Base-by-base conservation (phyloP, 1,284 basidiomycete species). In the Xerocomus minutiporus region DNA sequence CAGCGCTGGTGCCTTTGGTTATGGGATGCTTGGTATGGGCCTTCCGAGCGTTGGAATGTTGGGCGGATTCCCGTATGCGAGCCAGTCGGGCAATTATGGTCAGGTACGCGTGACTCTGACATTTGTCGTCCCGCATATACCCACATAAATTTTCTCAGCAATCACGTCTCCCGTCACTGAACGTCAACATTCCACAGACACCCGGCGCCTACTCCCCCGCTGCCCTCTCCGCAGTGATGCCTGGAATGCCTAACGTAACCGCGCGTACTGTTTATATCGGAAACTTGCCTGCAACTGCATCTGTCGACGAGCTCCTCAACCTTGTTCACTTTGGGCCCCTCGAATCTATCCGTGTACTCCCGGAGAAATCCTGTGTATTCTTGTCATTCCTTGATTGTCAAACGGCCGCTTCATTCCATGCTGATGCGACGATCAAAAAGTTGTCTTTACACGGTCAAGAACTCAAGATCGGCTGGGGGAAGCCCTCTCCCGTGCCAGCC, bases 271-370 rank as follows among this genome's bases (percentile, higher is more conserved):
- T 99, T 46, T 99, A 98, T 71, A 88, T 99, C 54, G 97, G 96
- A 60, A 97, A 97, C 72, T 81, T 99, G 40, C 96, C 96, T 13
- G 79, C 90, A n/a, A 93, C 93, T 23, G 95, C 96, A 0, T 95
- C 93, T 6, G 94, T 97, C 53, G 95, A 98, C 68, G 96, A 99
- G 71, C 83, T 99, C 26, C 87, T 98, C 65, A 97, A 94, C 71
- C 87, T 97, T 57, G 96, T 99, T 59, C 93, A 97, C 64, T 98
- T 97, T 69, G 97, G 96, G 6, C 96, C 96, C 0, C 88, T 99
- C 59, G 96, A 98, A 71, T 90, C 85, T 48, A 91, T 98, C 65
- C 90, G 93, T 48, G 88, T 99, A 36, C 81, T 98, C n/a, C 93
- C 94, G 39, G 96, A 98, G 71, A 98, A 97, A 73, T 93, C 88